Conservation (phyloP, 2,329 filamentous ascomycete genomes). For the Colletotrichum musae region DNA sequence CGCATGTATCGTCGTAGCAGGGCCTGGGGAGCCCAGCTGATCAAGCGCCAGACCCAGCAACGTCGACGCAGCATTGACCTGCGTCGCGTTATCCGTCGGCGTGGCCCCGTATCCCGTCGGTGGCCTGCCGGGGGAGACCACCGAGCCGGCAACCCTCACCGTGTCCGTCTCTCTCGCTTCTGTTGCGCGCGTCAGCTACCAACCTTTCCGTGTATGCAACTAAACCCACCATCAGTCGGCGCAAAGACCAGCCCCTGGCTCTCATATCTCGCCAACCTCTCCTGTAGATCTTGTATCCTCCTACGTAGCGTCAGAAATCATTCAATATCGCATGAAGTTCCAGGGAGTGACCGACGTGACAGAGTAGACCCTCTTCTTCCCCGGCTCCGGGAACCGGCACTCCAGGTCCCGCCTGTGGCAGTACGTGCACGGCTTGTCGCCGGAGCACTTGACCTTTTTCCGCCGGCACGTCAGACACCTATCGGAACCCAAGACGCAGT, state of each 20-base stretch:
- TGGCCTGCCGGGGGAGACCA: not conserved
- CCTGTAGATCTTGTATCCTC: constrained; percentile 42
- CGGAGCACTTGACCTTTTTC: constrained; percentile 41
- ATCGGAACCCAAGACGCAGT: not conserved
- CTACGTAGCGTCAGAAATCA: constrained; percentile 7
- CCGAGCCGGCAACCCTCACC: not conserved
- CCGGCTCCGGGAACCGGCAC: constrained; percentile 34
- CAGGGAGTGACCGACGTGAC: constrained; percentile 35
- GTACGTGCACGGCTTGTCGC: constrained; percentile 37
- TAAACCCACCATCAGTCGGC: not conserved
- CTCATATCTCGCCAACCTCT: constrained; percentile 41
- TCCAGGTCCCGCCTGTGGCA: constrained; percentile 31
- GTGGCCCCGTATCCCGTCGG: constrained; percentile 13
- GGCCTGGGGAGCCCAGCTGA: constrained; percentile 10
- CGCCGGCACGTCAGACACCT: constrained; percentile 41
- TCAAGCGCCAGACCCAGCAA: constrained; percentile 21
- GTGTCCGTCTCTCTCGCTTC: not conserved
- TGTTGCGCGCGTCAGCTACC: not conserved
- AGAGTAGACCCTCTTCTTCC: constrained; percentile 38
- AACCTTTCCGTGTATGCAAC: not conserved
- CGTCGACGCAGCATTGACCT: constrained; percentile 33
- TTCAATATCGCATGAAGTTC: no score
- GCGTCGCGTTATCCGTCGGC: constrained; percentile 29
- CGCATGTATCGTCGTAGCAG: not conserved
- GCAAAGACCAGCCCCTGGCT: constrained; percentile 9